These are phyloP conservation scores for Trichoderma gamsii DNA, from an alignment of 495 filamentous ascomycete genomes.

Conservation along the genomic window DNA sequence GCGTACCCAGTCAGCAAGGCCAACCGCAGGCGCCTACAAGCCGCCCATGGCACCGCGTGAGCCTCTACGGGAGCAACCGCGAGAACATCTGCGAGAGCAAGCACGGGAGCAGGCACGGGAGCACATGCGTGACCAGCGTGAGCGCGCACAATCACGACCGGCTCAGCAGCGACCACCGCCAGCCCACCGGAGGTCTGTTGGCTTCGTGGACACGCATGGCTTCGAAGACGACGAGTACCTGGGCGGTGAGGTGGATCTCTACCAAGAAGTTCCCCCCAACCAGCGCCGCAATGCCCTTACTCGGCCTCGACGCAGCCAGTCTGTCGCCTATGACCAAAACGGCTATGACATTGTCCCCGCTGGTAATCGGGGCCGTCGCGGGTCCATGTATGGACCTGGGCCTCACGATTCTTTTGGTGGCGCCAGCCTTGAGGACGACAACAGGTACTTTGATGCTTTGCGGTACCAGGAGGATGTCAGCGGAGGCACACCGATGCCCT, in stretches of 20 bases:
- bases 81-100: neutral
- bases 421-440: conserved; percentile 23
- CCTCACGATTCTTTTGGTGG: conserved; percentile 14
- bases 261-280: conserved; percentile 29
- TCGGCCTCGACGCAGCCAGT: conserved; percentile 21
- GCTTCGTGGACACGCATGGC: conserved; percentile 17
- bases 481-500: conserved; percentile 34
- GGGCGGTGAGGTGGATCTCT: conserved; percentile 34
- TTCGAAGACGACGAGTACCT: conserved; percentile 1
- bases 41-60: conserved; percentile 27
- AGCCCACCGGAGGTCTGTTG: conserved; percentile 28
- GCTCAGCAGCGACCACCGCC: conserved; percentile 20
- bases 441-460: conserved; percentile 20
- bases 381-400: conserved; percentile 25
- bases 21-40: conserved; percentile 20
- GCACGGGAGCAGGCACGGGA: neutral
- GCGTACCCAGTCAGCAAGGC: conserved; percentile 30
- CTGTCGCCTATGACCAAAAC: conserved; percentile 22
- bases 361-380: conserved; percentile 23
- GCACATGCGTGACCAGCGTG: neutral
- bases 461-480: conserved; percentile 46
- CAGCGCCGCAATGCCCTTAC: conserved; percentile 14
- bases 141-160: conserved; percentile 1
- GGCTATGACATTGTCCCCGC: conserved; percentile 27
- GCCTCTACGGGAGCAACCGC: neutral